These are phyloP conservation scores for Talaromyces ruber DNA, from an alignment of 495 filamentous ascomycete species.

Conservation along the genomic window DNA sequence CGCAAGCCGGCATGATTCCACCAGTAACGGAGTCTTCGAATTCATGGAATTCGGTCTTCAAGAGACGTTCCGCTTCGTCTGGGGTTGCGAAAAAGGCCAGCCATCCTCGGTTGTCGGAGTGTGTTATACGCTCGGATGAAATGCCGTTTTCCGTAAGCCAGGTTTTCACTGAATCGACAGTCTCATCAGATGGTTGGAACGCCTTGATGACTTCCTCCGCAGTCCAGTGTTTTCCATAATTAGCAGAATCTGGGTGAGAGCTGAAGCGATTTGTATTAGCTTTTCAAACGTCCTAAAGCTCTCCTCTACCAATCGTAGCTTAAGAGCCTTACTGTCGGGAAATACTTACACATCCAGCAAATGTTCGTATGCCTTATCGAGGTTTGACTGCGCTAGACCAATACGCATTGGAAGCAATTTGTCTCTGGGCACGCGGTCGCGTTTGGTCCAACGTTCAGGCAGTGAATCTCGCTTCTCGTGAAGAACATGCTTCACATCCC, in stretches of 20 bases:
- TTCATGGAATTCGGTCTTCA: conserved; percentile 43
- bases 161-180: conserved; percentile 24
- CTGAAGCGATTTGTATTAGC: conserved; percentile 3
- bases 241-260: conserved; percentile 28
- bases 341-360: conserved; percentile 27
- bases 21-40: conserved; percentile 33
- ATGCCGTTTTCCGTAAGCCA: conserved; percentile 40
- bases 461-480: conserved; percentile 21
- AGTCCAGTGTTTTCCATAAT: conserved; percentile 40
- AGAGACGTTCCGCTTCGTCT: conserved; percentile 37
- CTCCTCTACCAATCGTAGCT: neutral
- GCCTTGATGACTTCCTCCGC: conserved; percentile 30
- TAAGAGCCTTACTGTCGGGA: neutral
- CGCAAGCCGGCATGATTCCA: conserved; percentile 31
- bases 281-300: neutral
- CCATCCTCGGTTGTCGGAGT: conserved; percentile 33
- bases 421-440: conserved; percentile 8
- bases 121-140: conserved; percentile 21
- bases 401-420: conserved; percentile 33
- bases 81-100: conserved; percentile 36
- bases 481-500: conserved; percentile 10
- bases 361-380: conserved; percentile 32
- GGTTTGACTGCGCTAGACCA: conserved; percentile 32
- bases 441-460: conserved; percentile 15
- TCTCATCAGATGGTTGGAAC: conserved; percentile 28